Conservation (phyloP, 768 basidiomycete species). For the Mrakia blollopis region DNA sequence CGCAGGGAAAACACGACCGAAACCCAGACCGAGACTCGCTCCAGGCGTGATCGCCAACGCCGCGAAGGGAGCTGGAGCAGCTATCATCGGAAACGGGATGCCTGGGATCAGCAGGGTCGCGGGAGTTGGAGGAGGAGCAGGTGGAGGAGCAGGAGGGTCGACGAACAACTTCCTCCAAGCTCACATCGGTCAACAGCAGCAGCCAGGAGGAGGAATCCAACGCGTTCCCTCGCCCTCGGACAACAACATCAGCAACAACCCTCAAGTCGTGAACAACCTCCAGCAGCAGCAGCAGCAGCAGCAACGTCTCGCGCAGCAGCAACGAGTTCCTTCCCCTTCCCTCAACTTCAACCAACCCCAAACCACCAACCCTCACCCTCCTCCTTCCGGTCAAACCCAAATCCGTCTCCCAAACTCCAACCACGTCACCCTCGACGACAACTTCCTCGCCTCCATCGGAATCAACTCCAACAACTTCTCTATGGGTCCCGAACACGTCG, state of each 20-base stretch:
- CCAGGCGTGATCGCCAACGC: conserved; percentile 9
- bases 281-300: conserved; percentile 6
- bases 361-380: background rate
- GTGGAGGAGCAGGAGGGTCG: background rate
- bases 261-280: too few species aligned
- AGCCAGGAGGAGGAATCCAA: background rate
- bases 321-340: background rate
- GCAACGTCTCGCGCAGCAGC: background rate
- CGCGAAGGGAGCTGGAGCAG: background rate
- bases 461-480: background rate
- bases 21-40: conserved; percentile 7
- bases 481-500: background rate
- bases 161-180: background rate
- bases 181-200: background rate
- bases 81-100: background rate
- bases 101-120: background rate
- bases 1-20: background rate
- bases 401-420: background rate
- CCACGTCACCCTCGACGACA: conserved; percentile 5
- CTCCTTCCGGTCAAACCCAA: background rate
- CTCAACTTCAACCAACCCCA: background rate
- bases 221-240: background rate
- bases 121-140: background rate
- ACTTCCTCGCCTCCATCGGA: background rate
- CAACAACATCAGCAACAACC: background rate